Percentiles rank a stretch among this genome's conserved stretches.
phyloP scores from a whole-genome alignment of 306 rosid species.

The barrel medic (Medicago truncatula) region DNA sequence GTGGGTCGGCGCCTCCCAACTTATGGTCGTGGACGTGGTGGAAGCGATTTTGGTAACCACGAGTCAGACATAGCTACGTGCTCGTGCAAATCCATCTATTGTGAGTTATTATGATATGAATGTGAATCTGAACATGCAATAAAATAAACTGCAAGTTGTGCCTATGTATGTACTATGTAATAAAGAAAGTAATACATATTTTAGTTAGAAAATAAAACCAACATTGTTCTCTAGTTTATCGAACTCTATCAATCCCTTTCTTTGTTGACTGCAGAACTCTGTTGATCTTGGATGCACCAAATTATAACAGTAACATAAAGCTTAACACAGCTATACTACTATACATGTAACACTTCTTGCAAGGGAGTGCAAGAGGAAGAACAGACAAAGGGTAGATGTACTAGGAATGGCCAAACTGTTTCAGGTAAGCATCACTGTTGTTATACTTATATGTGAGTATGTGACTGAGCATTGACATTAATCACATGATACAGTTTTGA shows the following conservation, averaged over 20 bases:
- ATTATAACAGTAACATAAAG: not conserved
- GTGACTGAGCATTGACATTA: not conserved
- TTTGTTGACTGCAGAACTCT: not conserved
- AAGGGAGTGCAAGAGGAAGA: not conserved
- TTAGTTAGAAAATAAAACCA: not conserved
- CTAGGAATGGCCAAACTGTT: not conserved
- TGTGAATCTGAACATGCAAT: too few relatives aligned
- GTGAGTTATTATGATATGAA: too few relatives aligned
- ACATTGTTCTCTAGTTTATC: not conserved
- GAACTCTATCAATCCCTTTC: not conserved
- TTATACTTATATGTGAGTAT: not conserved
- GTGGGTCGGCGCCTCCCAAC: too few relatives aligned
- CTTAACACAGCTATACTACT: not conserved
- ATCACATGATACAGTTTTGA: constrained; percentile 3
- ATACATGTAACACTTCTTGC: constrained; percentile 9
- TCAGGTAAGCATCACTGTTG: constrained; percentile 18
- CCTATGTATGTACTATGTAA: too few relatives aligned
- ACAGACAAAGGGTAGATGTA: constrained; percentile 1
- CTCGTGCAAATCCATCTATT: too few relatives aligned
- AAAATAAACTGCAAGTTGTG: too few relatives aligned
- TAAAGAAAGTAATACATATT: too few relatives aligned
- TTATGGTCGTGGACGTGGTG: too few relatives aligned
- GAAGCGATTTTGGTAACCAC: too few relatives aligned
- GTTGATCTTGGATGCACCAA: constrained; percentile 10
- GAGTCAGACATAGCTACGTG: too few relatives aligned